phyloP scores from a whole-genome alignment of 495 filamentous ascomycete species.

The Platismatia glauca region DNA sequence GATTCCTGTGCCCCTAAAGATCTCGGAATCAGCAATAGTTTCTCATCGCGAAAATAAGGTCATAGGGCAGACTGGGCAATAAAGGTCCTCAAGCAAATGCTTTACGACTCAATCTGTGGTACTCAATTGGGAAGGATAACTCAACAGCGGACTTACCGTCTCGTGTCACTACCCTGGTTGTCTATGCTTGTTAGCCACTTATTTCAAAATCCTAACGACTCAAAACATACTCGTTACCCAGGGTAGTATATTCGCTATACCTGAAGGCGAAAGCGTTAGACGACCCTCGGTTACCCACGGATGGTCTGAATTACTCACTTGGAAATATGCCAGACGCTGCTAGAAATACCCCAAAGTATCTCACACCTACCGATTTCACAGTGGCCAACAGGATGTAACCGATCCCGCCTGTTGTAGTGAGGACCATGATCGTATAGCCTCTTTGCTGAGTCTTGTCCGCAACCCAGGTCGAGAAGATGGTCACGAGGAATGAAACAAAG shows the following conservation, averaged over 20 bases:
- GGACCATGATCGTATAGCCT: conserved; percentile 52
- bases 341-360: conserved; percentile 62
- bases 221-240: conserved; percentile 55
- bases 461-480: conserved; percentile 57
- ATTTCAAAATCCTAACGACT: not conserved
- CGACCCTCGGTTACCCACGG: rapidly evolving
- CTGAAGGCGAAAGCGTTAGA: conserved; percentile 1
- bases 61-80: not conserved
- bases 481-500: conserved; percentile 64
- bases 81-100: not conserved
- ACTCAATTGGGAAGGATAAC: not conserved
- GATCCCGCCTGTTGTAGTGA: conserved; percentile 54
- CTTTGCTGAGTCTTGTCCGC: conserved; percentile 68
- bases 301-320: not conserved
- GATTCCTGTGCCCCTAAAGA: conserved; percentile 60
- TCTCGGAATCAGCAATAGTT: conserved; percentile 39
- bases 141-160: conserved; percentile 2
- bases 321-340: conserved; percentile 48
- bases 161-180: conserved; percentile 12
- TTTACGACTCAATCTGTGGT: not conserved
- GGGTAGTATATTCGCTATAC: conserved; percentile 65
- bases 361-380: conserved; percentile 44
- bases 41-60: not conserved
- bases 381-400: conserved; percentile 70
- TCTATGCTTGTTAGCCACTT: not conserved